phyloP scores from a whole-genome alignment of 176 grass and related monocot species.

The Lolium rigidum region DNA sequence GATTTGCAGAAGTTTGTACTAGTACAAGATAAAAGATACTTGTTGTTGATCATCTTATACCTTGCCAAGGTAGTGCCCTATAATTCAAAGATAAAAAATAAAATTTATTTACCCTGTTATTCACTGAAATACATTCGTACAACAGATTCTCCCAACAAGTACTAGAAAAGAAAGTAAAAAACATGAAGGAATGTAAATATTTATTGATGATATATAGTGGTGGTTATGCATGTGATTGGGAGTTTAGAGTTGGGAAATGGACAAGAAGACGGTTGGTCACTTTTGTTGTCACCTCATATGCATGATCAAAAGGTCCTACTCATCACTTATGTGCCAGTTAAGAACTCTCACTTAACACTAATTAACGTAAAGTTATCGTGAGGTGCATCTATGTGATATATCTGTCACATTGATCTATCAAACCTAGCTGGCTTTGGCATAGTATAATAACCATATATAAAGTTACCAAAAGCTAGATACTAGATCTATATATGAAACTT shows the following conservation, averaged over 20 bases:
- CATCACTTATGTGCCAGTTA: background rate
- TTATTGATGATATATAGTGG: background rate
- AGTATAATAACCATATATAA: too few species aligned
- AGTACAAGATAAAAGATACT: too few species aligned
- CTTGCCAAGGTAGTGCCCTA: too few species aligned
- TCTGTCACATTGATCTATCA: background rate
- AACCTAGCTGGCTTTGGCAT: background rate
- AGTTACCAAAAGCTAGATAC: background rate
- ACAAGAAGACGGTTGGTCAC: slow-evolving; percentile 34
- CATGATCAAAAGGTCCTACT: background rate
- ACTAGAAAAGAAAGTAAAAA: background rate
- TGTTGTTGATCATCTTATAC: too few species aligned
- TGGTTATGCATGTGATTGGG: slow-evolving; percentile 44
- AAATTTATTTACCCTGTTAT: too few species aligned
- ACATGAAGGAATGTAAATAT: too few species aligned
- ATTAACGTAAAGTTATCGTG: background rate
- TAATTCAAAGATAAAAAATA: too few species aligned
- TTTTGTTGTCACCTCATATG: slow-evolving; percentile 13
- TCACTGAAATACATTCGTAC: background rate
- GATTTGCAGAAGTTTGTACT: too few species aligned
- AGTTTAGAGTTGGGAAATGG: slow-evolving; percentile 36
- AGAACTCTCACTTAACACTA: background rate
- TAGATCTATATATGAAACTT: background rate
- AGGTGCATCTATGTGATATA: background rate
- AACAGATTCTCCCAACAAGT: background rate